A percentile compares a stretch with the other conserved stretches of the same genome.
Conservation (phyloP, 768 basidiomycete genomes). For the Boletus reticuloceps region DNA sequence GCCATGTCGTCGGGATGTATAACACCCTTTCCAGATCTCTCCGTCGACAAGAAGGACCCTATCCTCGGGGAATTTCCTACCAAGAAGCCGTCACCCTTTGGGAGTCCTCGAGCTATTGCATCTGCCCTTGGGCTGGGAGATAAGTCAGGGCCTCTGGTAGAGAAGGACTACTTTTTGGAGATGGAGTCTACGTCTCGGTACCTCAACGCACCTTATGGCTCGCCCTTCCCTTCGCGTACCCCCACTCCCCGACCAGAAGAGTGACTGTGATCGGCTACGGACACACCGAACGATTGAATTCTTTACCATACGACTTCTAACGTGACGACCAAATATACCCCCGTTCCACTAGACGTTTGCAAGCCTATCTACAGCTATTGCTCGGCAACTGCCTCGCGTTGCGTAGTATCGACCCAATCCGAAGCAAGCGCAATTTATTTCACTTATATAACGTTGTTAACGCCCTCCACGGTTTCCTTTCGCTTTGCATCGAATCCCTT, state of each 20-base stretch:
- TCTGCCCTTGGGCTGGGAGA: constrained; percentile 45
- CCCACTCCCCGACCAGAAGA: constrained; percentile 42
- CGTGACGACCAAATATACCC: constrained; percentile 34
- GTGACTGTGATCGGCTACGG: constrained; percentile 23
- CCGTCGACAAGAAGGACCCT: constrained; percentile 49
- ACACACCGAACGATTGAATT: constrained; percentile 16
- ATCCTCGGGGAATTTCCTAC: constrained; percentile 59
- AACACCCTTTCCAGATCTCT: constrained; percentile 41
- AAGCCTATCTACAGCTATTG: constrained; percentile 33
- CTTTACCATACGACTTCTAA: constrained; percentile 34
- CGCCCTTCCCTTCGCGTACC: constrained; percentile 48
- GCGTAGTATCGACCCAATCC: constrained; percentile 21
- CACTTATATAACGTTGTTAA: constrained; percentile 35
- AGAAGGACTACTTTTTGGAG: constrained; percentile 37
- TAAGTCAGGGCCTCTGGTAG: constrained; percentile 23
- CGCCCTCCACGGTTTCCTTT: constrained; percentile 24
- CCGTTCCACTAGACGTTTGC: constrained; percentile 33
- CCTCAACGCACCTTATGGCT: constrained; percentile 49
- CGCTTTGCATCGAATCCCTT: constrained; percentile 23
- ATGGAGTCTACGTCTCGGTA: constrained; percentile 44
- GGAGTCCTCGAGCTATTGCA: constrained; percentile 49
- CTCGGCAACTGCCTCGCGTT: constrained; percentile 25
- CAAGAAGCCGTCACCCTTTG: constrained; percentile 47
- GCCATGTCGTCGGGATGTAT: constrained; percentile 32
- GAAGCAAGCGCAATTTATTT: constrained; percentile 34